A percentile compares a stretch with the other conserved stretches of the same genome.
phyloP scores from a whole-genome alignment of 441 rosid species.

The Populus hybrid region DNA sequence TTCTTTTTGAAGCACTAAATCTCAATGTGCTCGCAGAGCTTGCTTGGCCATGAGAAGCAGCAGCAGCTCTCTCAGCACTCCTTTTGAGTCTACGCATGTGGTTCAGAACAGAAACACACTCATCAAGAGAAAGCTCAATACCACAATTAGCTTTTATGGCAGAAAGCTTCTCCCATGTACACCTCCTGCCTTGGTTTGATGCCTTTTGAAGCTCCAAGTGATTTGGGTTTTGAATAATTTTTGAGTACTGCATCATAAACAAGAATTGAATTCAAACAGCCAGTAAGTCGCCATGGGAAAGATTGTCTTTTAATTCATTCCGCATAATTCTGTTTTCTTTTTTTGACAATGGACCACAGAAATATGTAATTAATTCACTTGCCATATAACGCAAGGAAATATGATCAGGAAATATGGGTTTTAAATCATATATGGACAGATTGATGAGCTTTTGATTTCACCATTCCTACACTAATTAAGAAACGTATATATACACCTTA shows the following conservation, averaged over 20 bases:
- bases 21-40: conserved; percentile 38
- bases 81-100: conserved; percentile 96
- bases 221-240: conserved; percentile 83
- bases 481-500: not conserved
- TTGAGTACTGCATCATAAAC: conserved; percentile 55
- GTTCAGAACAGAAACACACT: conserved; percentile 81
- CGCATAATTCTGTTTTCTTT: not conserved
- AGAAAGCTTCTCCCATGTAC: conserved; percentile 99
- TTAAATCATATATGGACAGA: not conserved
- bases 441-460: not conserved
- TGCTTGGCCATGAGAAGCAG: conserved; percentile 60
- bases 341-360: not conserved
- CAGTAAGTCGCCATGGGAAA: not conserved
- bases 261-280: conserved; percentile 3
- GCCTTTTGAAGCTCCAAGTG: conserved; percentile 87
- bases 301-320: not conserved
- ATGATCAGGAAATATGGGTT: not conserved
- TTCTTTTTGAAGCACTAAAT: conserved; percentile 82
- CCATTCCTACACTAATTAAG: not conserved
- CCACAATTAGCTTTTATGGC: conserved; percentile 97
- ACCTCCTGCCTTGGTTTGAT: conserved; percentile 90
- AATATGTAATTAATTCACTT: not conserved
- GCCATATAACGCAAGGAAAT: not conserved
- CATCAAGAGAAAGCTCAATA: conserved; percentile 93
- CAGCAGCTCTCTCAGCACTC: conserved; percentile 91